phyloP scores from a whole-genome alignment of 164 flowering plant species.

The grape (Vitis vinifera) region ASM3070453v1 NC_081813.1:250501-251000 shows the following conservation, averaged over 20 bases:
- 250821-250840: background rate
- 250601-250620: constrained; percentile 1
- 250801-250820: background rate
- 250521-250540: constrained; percentile 98
- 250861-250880: background rate
- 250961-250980: no score
- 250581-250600: constrained; percentile 16
- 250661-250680: background rate
- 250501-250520: constrained; percentile 42
- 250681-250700: background rate
- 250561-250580: constrained; percentile 93
- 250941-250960: no score
- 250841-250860: background rate
- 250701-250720: constrained; percentile 36
- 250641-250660: background rate
- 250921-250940: no score
- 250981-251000: no score
- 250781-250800: constrained; percentile 3
- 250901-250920: no score
- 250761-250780: constrained; percentile 87
- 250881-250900: no score
- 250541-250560: constrained; percentile 89
- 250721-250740: constrained; percentile 87
- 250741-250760: constrained; percentile 92
- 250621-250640: background rate